Percentiles rank a stretch among this genome's conserved stretches.
Evolutionary conservation across 2,329 filamentous ascomycete species (phyloP).

Genomic region (Graphilbum sp.): DNA sequence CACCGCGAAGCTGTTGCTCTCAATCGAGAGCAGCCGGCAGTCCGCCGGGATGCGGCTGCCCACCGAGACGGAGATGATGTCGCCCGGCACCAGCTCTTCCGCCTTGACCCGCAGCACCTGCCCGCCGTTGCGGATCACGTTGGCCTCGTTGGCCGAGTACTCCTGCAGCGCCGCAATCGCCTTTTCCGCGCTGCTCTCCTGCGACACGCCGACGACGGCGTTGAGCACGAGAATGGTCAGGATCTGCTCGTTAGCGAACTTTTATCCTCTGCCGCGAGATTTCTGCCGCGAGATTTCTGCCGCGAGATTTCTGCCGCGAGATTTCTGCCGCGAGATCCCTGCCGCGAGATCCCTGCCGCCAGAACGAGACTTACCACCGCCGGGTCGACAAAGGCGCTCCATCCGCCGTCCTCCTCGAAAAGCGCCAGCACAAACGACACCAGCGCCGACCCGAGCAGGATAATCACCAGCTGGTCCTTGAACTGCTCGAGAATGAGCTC

Average conservation of each 20-base stretch:
- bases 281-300: too few relatives aligned
- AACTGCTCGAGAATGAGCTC: conserved; percentile 96
- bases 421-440: conserved; percentile 88
- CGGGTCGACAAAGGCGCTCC: conserved; percentile 95
- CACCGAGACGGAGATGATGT: conserved; percentile 74
- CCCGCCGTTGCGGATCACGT: conserved; percentile 68
- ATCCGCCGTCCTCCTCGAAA: conserved; percentile 84
- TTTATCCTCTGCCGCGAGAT: too few relatives aligned
- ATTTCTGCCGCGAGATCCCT: too few relatives aligned
- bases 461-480: conserved; percentile 95
- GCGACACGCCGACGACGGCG: conserved; percentile 90
- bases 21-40: conserved; percentile 74
- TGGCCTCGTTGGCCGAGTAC: conserved; percentile 97
- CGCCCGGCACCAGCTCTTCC: conserved; percentile 92
- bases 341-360: too few relatives aligned
- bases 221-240: conserved; percentile 94
- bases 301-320: too few relatives aligned
- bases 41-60: conserved; percentile 91
- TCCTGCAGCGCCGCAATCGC: conserved; percentile 95
- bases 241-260: conserved; percentile 51
- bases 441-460: conserved; percentile 79
- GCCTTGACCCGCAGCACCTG: conserved; percentile 72
- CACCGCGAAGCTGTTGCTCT: conserved; percentile 93
- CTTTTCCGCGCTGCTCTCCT: conserved; percentile 97
- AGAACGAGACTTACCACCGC: conserved; percentile 59